Evolutionary conservation across 148 eudicot species (phyloP).

Genomic region (Camellia sinensis): DNA sequence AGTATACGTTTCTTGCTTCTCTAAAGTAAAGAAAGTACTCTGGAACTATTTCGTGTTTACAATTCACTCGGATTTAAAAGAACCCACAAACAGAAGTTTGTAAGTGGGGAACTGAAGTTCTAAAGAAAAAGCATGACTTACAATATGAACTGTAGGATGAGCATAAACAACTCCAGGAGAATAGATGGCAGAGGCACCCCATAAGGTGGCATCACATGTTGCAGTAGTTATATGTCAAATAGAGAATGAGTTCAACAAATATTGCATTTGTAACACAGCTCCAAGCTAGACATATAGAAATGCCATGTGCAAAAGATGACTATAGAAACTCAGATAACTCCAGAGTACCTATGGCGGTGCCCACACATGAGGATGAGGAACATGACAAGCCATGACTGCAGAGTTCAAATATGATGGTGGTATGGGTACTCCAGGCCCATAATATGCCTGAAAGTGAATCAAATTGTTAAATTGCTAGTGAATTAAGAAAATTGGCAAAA

Average conservation of each 20-base stretch:
- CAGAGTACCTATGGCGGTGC: constrained; percentile 42
- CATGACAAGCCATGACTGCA: constrained; percentile 43
- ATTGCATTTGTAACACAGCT: not conserved
- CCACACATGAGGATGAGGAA: constrained; percentile 53
- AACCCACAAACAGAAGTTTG: not conserved
- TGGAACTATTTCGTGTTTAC: too few species aligned
- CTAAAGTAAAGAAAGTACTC: not conserved
- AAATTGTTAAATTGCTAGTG: constrained; percentile 10
- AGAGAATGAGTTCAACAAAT: not conserved
- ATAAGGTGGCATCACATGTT: constrained; percentile 52
- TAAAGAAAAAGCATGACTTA: constrained; percentile 27
- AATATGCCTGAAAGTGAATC: constrained; percentile 43
- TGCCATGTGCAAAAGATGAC: not conserved
- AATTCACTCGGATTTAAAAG: not conserved
- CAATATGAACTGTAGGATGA: constrained; percentile 48
- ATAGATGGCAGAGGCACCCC: constrained; percentile 57
- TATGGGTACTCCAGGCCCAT: constrained; percentile 41
- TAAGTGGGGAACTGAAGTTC: not conserved
- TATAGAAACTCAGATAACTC: not conserved
- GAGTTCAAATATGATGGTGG: constrained; percentile 48
- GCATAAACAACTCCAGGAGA: constrained; percentile 57
- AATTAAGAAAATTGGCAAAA: not conserved
- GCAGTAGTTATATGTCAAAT: constrained; percentile 17
- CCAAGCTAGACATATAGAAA: constrained; percentile 1
- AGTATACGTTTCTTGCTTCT: not conserved